Conservation (phyloP, 495 filamentous ascomycete genomes). For the Aspergillus panamensis region DNA sequence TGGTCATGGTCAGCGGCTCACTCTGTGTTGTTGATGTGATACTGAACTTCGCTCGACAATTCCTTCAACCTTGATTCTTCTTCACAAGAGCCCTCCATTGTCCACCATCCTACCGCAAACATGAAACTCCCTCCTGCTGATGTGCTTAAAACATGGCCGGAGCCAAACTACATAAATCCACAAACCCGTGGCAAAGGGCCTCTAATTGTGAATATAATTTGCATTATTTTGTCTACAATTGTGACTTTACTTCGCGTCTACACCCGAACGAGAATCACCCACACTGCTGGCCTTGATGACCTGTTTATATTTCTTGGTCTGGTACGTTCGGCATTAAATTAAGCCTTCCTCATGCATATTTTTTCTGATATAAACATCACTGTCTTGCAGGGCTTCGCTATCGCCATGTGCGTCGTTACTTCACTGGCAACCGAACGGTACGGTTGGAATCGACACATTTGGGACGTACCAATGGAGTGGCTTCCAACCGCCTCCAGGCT, state of each 20-base stretch:
- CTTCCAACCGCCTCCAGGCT: conserved; percentile 39
- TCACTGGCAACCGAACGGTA: conserved; percentile 42
- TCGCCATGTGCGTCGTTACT: conserved; percentile 44
- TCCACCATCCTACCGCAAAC: conserved; percentile 4
- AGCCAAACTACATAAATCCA: conserved; percentile 54
- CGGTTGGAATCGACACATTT: conserved; percentile 56
- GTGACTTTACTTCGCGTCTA: conserved; percentile 47
- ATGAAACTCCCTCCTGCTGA: conserved; percentile 45
- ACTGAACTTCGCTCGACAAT: conserved; percentile 3
- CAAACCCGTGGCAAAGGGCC: conserved; percentile 45
- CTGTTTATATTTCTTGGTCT: conserved; percentile 41
- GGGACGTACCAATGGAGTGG: conserved; percentile 44
- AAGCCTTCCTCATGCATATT: neutral
- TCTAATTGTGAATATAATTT: conserved; percentile 41
- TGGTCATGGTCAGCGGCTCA: conserved; percentile 11
- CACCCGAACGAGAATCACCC: conserved; percentile 45
- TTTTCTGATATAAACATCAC: neutral
- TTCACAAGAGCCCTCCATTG: neutral
- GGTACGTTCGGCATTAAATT: conserved; percentile 6
- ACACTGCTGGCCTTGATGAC: conserved; percentile 49
- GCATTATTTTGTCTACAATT: conserved; percentile 36
- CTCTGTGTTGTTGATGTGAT: conserved; percentile 10
- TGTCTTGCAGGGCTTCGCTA: conserved; percentile 22
- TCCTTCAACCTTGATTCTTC: neutral
- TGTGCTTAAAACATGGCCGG: conserved; percentile 49